These are phyloP conservation scores for Mycena floridula DNA, from an alignment of 768 basidiomycete species.

Conservation along the genomic window DNA sequence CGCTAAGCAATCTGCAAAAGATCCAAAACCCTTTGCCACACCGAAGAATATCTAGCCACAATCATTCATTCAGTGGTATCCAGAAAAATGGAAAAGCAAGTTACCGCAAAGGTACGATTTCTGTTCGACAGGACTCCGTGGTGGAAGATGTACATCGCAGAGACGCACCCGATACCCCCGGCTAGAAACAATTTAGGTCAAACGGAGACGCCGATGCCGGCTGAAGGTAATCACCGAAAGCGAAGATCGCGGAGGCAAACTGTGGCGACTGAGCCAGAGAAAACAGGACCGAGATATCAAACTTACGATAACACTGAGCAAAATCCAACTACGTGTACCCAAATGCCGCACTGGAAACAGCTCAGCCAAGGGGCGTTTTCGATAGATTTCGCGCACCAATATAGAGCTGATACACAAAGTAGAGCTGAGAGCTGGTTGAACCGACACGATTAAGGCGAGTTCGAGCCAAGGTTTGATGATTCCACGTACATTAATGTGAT, in stretches of 20 bases:
- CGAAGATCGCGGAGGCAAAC: slow-evolving; percentile 19
- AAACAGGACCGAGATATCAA: background rate
- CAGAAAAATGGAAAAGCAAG: slow-evolving; percentile 1
- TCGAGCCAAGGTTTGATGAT: background rate
- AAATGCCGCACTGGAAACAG: slow-evolving; percentile 3
- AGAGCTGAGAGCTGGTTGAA: slow-evolving; percentile 33
- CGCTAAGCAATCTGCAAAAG: slow-evolving; percentile 36
- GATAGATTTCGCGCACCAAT: slow-evolving; percentile 14
- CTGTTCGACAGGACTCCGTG: slow-evolving; percentile 24
- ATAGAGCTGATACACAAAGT: slow-evolving; percentile 36
- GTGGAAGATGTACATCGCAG: slow-evolving; percentile 27
- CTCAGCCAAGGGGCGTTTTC: background rate
- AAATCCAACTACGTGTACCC: slow-evolving; percentile 17
- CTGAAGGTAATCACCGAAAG: slow-evolving; percentile 27
- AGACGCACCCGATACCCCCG: slow-evolving; percentile 26
- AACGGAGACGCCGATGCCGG: no score
- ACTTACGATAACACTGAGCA: slow-evolving; percentile 23
- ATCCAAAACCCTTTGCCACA: slow-evolving; percentile 37
- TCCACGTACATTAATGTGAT: slow-evolving; percentile 34
- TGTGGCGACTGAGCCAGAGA: slow-evolving; percentile 7
- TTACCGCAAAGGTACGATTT: slow-evolving; percentile 23
- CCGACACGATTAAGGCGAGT: background rate
- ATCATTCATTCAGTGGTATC: background rate
- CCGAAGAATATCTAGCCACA: slow-evolving; percentile 33
- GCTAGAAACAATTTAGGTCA: slow-evolving; percentile 5